Percentiles rank a stretch among this genome's conserved stretches.
Evolutionary conservation across 495 filamentous ascomycete genomes (phyloP).

Genomic region (Cercophora newfieldiana): DNA sequence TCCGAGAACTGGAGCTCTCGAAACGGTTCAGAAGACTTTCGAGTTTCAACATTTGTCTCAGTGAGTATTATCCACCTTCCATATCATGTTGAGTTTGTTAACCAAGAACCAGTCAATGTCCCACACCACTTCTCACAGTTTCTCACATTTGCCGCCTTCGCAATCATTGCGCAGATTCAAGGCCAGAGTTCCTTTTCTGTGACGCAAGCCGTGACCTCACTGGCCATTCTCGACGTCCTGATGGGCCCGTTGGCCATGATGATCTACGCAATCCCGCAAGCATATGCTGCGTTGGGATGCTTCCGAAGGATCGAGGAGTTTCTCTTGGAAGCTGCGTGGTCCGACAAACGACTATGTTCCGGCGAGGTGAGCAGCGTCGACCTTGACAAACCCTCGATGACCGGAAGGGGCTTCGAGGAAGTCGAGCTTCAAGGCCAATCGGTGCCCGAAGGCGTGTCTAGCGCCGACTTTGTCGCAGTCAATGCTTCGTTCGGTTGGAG

Average conservation of each 20-base stretch:
- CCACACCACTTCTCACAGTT: slow-evolving; percentile 25
- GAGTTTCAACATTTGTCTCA: slow-evolving; percentile 17
- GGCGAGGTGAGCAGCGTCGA: background rate
- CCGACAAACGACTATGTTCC: background rate
- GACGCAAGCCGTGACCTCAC: slow-evolving; percentile 23
- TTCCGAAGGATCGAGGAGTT: slow-evolving; percentile 29
- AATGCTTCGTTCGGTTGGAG: slow-evolving; percentile 6
- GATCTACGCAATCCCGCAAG: slow-evolving; percentile 6
- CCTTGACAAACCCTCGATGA: too few relatives aligned
- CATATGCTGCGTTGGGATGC: slow-evolving; percentile 7
- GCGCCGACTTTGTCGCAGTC: background rate
- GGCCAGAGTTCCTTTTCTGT: slow-evolving; percentile 20
- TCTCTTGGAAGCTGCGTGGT: background rate
- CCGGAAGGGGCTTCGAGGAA: background rate
- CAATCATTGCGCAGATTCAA: slow-evolving; percentile 24
- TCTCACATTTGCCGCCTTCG: slow-evolving; percentile 30
- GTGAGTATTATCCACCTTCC: background rate
- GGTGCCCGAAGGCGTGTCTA: background rate
- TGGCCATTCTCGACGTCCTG: slow-evolving; percentile 18
- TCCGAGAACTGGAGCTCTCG: slow-evolving; percentile 47
- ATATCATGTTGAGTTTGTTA: background rate
- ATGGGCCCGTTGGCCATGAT: slow-evolving; percentile 9
- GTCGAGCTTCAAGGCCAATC: background rate
- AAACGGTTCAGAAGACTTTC: slow-evolving; percentile 20
- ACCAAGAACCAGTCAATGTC: slow-evolving; percentile 11